Base-by-base conservation (phyloP, 1,139 yeast species). In the Blastobotrys persicus region DNA sequence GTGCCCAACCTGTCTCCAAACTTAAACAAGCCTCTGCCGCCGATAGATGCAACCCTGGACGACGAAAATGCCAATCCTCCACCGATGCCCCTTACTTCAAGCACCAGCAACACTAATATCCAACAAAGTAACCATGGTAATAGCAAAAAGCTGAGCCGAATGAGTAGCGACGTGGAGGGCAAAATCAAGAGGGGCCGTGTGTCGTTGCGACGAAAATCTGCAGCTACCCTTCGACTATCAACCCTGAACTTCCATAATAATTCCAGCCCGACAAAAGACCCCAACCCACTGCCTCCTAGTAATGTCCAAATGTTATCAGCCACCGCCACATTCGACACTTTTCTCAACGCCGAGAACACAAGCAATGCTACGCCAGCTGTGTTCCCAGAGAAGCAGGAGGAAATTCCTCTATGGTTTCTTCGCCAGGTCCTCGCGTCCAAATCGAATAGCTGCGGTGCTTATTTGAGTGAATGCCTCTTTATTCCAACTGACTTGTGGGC, bases 401-500 rank as follows among this genome's bases (percentile, higher is more conserved):
- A 20, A 14, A 45, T 50, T 6, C 52, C 60, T 2, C 46, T 51
- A 42, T 60, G 64, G 64, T 59, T 60, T 32, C 45, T 60, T 34
- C 51, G 54, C 6, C 61, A 53, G 39, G 53, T 60, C n/a, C 45
- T 59, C 5, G 45, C 42, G 14, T 55, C 61, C 2, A 56, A 57
- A 26, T 46, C 56, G 12, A 52, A 53, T 45, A 47, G 55, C 2
- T 52, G 51, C 5, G 65, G 65, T 2, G 55, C 60, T 9, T 59
- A 49, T 40, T 41, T 61, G 13, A 53, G 58, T 16, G 48, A 48
- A 16, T 50, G 49, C 26, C 43, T 61, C 33, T 58, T 57, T 40
- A 34, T 61, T 14, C 55, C 64, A 2, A 32, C 45, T 5, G 58
- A 52, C n/a, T 37, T 60, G 28, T 59, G 62, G 61, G 46, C 48